Conservation (phyloP, 257 asterid species). For the Echites panduratus region DNA sequence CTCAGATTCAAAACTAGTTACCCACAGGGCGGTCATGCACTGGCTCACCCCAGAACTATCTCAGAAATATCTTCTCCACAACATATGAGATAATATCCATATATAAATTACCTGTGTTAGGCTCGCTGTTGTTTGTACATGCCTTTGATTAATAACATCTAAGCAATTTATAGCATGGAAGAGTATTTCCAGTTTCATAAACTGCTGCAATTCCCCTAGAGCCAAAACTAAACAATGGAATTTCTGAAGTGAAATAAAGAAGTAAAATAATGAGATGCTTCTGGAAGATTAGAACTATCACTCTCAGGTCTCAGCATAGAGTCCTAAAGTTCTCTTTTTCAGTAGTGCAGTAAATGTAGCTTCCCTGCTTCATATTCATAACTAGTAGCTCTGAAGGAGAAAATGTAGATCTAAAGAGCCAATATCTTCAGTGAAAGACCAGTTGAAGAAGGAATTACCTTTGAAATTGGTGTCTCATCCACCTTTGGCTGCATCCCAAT, state of each 20-base stretch:
- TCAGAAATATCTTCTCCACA: neutral
- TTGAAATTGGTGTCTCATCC: conserved; percentile 75
- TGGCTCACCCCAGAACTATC: neutral
- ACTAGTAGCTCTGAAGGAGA: neutral
- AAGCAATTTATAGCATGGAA: too few relatives aligned
- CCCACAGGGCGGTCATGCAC: neutral
- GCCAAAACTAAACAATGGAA: neutral
- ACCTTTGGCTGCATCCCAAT: conserved; percentile 97
- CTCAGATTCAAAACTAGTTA: neutral
- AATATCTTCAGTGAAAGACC: neutral
- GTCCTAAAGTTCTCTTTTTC: neutral
- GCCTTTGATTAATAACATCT: neutral
- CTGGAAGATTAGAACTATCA: neutral
- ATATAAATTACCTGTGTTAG: neutral
- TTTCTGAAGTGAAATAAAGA: neutral
- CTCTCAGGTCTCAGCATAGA: too few relatives aligned
- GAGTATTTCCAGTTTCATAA: neutral
- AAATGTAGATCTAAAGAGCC: neutral
- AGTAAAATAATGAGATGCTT: neutral
- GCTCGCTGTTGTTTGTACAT: neutral
- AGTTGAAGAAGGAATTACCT: conserved; percentile 47
- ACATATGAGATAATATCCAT: neutral
- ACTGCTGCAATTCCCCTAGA: neutral
- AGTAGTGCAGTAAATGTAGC: too few relatives aligned
- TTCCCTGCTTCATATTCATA: neutral